phyloP scores from a whole-genome alignment of 148 eudicot genomes.

The Mesembryanthemum crystallinum region DNA sequence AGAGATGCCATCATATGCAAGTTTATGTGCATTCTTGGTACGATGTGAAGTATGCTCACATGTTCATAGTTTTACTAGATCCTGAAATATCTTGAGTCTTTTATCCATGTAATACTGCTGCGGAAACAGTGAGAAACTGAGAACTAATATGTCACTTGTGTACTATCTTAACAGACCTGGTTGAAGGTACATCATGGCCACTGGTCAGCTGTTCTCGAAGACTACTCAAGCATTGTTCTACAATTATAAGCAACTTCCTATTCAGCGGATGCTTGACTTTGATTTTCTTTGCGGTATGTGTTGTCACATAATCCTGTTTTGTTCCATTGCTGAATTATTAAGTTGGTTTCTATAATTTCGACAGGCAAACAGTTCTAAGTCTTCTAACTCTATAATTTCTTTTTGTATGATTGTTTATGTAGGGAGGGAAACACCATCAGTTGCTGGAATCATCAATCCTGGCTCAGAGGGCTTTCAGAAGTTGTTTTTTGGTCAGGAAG shows the following conservation, averaged over 20 bases:
- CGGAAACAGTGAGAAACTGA: background rate
- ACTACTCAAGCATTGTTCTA: constrained; percentile 96
- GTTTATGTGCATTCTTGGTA: background rate
- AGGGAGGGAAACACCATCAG: constrained; percentile 99
- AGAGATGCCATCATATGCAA: background rate
- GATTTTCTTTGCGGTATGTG: constrained; percentile 93
- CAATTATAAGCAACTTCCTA: constrained; percentile 89
- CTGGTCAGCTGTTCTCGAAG: constrained; percentile 90
- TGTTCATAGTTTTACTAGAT: background rate
- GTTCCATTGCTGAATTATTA: background rate
- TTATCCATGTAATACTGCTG: background rate
- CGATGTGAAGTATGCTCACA: background rate
- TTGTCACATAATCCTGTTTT: background rate
- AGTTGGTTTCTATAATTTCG: background rate
- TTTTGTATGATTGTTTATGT: constrained; percentile 15
- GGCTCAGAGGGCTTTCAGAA: constrained; percentile 98
- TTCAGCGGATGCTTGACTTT: constrained; percentile 99
- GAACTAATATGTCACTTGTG: background rate
- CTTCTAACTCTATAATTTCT: background rate
- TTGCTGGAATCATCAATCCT: constrained; percentile 95
- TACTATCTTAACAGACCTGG: constrained; percentile 32
- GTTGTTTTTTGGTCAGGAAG: constrained; percentile 97
- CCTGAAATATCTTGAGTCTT: background rate
- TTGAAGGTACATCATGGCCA: constrained; percentile 60
- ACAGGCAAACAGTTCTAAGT: background rate